These are phyloP conservation scores for Melaleuca alternifolia DNA, from an alignment of 345 rosid genomes.

Conservation along the genomic window DNA sequence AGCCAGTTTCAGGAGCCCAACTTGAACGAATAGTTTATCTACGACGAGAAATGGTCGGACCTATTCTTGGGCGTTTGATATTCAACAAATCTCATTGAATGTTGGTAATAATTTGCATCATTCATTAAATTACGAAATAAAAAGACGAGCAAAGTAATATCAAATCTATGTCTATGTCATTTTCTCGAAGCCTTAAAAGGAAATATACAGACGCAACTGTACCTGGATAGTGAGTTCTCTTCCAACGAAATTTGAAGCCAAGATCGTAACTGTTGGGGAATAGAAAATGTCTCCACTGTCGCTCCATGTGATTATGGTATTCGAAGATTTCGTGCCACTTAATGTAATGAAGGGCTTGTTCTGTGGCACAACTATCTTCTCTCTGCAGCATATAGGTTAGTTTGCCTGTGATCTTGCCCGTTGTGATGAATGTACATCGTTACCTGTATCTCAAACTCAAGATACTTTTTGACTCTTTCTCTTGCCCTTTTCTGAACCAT, in stretches of 20 bases:
- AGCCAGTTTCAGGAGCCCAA: not conserved
- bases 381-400: slow-evolving; percentile 17
- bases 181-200: not conserved
- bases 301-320: slow-evolving; percentile 36
- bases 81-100: not conserved
- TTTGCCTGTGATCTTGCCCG: not conserved
- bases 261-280: slow-evolving; percentile 42
- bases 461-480: not conserved
- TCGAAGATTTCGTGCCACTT: slow-evolving; percentile 44
- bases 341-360: slow-evolving; percentile 67
- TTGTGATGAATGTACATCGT: not conserved
- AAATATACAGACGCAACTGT: not conserved
- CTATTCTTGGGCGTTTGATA: not conserved
- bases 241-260: slow-evolving; percentile 59
- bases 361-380: slow-evolving; percentile 46
- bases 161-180: not conserved
- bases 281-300: slow-evolving; percentile 36
- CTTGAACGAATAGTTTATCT: not conserved
- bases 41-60: not conserved
- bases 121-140: not conserved
- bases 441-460: not conserved
- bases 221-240: slow-evolving; percentile 60
- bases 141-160: not conserved
- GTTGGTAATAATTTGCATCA: not conserved
- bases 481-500: too few relatives aligned